Base-by-base conservation (phyloP, 331 rosid species). In the Quercus phellos region DNA sequence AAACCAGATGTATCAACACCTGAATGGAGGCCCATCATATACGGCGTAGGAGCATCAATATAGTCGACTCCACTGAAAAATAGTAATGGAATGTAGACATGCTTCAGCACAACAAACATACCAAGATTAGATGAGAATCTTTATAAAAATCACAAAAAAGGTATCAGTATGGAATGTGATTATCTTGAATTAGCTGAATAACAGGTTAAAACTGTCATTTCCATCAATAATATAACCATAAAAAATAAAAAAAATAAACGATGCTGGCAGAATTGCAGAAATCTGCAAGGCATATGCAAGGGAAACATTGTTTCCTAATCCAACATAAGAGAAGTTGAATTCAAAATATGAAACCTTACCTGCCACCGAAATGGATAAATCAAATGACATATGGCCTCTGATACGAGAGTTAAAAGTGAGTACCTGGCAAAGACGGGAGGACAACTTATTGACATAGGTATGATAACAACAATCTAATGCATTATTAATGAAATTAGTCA, bases 11-110 rank as follows among this genome's bases (percentile, higher is more conserved):
- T 95, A 85, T 95, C 99, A 89, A 95, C 98, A 53, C 94, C 94
- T 0, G 98, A 95, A 88, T 95, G 86, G 81, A 95, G 99, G 78
- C 99, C 99, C 99, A 95, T 95, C 99, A 95, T 93, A 79, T 95
- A 93, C 12, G 99, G 99, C 32, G 98, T 95, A 27, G 99, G 99
- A 75, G 98, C 96, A 83, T 95, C 99, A 83, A 95, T 95, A 79
- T 95, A 95, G 94, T 95, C 98, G 85, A 95, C 97, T 83, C 99
- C 99, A 82, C 96, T 95, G 92, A 89, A 95, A 91, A 95, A 95
- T 84, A 95, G 99, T 88, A 93, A 87, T 68, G 99, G 99, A 90
- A 95, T 95, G 88, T 93, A 95, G 84, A 95, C 99, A 84, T 95
- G 99, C 99, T 95, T 84, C 87, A 88, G 83, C 83, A 87, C 85